phyloP scores from a whole-genome alignment of 768 basidiomycete species.

The Chlorophyllum brunneum region DNA sequence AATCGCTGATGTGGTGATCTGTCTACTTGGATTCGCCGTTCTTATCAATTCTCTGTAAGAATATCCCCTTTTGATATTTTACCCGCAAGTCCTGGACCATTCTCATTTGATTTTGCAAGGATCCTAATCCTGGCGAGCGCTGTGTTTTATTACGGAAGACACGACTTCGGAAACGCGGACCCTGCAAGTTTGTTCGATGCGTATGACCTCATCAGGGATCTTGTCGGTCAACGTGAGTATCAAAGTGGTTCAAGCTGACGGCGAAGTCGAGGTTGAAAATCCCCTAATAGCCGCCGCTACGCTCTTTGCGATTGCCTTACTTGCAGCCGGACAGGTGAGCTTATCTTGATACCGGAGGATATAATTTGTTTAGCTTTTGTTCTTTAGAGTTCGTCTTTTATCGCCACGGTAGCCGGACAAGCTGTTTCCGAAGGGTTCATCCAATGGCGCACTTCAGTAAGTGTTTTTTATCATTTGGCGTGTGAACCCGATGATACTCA shows the following conservation, averaged over 20 bases:
- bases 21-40: conserved; percentile 80
- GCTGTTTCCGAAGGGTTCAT: conserved; percentile 89
- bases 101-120: conserved; percentile 28
- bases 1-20: conserved; percentile 60
- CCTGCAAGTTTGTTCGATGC: conserved; percentile 85
- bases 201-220: conserved; percentile 62
- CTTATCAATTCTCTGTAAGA: conserved; percentile 77
- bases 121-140: conserved; percentile 81
- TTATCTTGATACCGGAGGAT: neutral
- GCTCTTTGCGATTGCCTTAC: conserved; percentile 84
- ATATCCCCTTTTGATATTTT: conserved; percentile 22
- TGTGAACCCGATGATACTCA: conserved; percentile 18
- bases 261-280: no score
- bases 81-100: conserved; percentile 1
- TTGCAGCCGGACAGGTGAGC: conserved; percentile 73
- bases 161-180: conserved; percentile 20
- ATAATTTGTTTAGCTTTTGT: neutral
- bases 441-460: conserved; percentile 77
- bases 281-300: conserved; percentile 60
- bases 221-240: conserved; percentile 62
- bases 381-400: conserved; percentile 72
- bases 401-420: conserved; percentile 89
- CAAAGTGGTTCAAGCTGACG: no score
- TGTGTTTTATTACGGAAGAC: conserved; percentile 62
- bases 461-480: conserved; percentile 15